Evolutionary conservation across 306 rosid species (phyloP), one percentile per base, ranked within the genome.

Genomic region (Cyclanthera cordifolia): DNA sequence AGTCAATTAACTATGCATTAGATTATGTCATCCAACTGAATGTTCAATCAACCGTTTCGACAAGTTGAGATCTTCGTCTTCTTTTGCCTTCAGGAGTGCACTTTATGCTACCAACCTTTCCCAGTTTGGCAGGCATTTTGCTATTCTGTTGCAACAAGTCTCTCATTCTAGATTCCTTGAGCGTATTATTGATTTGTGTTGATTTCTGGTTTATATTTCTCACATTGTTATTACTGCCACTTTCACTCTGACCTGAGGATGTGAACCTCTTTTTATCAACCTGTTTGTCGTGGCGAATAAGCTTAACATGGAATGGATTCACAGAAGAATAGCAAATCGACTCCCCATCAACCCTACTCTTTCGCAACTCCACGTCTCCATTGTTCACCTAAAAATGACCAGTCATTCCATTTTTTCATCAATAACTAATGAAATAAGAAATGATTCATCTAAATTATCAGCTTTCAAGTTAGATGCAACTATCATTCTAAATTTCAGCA

Each of bases 371-470:
- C 19, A 86, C 85, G 16, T 86, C 85, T 50, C 90, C 91, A 54
- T 93, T 90, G 82, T 93, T 93, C 47, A 87, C 95, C 99, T 93
- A 88, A 52, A 84, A 81, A 77, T 48, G n/a, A 56, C 7, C 55
- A 21, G 48, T 54, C 55, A 23, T 16, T 28, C 27, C 3, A 12
- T 7, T 27, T 50, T 28, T 69, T 39, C 68, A 61, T 32, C 37
- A 4, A 32, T 32, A 32, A 32, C 37, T 2, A 32, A 32, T 9
- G 47, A 41, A 41, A 2, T 41, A 41, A 41, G 47, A 41, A 41
- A 41, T 32, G 47, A 41, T 41, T 41, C 14, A 41, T 8, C 8
- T 10, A 0, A 41, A 41, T 10, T 41, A 41, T 41, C 8, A 41
- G 47, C 37, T 32, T 32, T 4, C 1, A 32, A 32, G 37, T 32